A percentile compares a stretch with the other conserved stretches of the same genome.
These are phyloP conservation scores for Tinospora cordifolia DNA, from an alignment of 164 flowering plant genomes.

Conservation along the genomic window DNA sequence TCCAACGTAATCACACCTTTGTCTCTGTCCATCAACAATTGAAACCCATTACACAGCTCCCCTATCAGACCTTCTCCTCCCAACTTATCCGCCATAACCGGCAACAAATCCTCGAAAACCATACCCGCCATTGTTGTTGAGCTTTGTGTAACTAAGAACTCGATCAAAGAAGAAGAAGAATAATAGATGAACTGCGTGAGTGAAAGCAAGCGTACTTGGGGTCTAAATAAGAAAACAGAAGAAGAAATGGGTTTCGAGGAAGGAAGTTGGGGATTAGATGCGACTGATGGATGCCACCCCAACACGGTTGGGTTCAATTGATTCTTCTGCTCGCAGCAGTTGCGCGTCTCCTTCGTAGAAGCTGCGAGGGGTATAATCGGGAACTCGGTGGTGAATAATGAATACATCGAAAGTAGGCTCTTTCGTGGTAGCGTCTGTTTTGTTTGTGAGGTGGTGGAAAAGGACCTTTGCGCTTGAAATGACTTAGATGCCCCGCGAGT, in stretches of 20 bases:
- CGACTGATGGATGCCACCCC: slow-evolving; percentile 4
- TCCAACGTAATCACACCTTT: slow-evolving; percentile 30
- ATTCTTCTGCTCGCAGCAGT: not conserved
- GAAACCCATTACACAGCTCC: slow-evolving; percentile 36
- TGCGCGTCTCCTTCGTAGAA: not conserved
- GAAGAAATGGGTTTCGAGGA: not conserved
- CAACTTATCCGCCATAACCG: slow-evolving; percentile 28
- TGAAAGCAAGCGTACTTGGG: not conserved
- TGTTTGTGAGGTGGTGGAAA: not conserved
- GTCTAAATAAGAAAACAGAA: not conserved
- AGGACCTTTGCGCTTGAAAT: not conserved
- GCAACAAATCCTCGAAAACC: slow-evolving; percentile 28
- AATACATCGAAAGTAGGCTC: not conserved
- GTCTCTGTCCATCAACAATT: slow-evolving; percentile 24
- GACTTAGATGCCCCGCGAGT: not conserved
- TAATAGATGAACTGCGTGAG: not conserved
- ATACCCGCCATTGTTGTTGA: slow-evolving; percentile 14
- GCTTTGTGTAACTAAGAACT: not conserved
- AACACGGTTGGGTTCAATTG: not conserved
- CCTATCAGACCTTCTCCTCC: slow-evolving; percentile 30
- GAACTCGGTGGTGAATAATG: not conserved
- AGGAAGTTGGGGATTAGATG: not conserved
- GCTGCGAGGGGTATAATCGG: not conserved
- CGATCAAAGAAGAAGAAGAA: too few species aligned
- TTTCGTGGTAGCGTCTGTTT: not conserved